phyloP scores from a whole-genome alignment of 2,329 filamentous ascomycete genomes.

The Stachybotrys elegans region DNA sequence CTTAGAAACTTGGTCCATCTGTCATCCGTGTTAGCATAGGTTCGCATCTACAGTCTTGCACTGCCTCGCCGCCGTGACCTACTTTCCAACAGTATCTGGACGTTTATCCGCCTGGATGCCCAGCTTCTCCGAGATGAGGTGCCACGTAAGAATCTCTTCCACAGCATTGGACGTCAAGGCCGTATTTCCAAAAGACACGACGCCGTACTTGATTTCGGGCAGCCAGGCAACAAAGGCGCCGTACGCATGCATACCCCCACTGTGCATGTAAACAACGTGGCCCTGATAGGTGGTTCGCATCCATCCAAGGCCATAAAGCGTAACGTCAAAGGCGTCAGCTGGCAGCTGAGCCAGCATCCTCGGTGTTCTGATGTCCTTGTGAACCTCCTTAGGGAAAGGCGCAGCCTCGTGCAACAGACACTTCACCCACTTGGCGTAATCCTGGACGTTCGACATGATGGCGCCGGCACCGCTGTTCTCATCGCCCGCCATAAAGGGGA shows the following conservation, averaged over 20 bases:
- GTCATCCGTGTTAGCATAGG: slow-evolving; percentile 1
- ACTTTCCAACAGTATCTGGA: slow-evolving; percentile 11
- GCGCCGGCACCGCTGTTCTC: slow-evolving; percentile 32
- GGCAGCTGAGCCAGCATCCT: slow-evolving; percentile 22
- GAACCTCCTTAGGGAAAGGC: slow-evolving; percentile 18
- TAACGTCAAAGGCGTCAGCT: slow-evolving; percentile 11
- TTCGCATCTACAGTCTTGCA: not conserved
- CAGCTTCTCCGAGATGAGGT: slow-evolving; percentile 25
- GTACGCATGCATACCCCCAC: slow-evolving; percentile 21
- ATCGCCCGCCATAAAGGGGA: slow-evolving; percentile 17
- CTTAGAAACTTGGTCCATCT: slow-evolving; percentile 8
- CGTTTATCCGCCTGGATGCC: slow-evolving; percentile 14
- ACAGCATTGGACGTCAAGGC: slow-evolving; percentile 29
- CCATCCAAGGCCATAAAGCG: slow-evolving; percentile 26
- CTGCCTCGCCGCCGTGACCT: slow-evolving; percentile 7
- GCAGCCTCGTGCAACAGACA: slow-evolving; percentile 32
- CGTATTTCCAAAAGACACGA: slow-evolving; percentile 35
- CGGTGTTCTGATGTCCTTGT: slow-evolving; percentile 23
- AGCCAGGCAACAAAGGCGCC: slow-evolving; percentile 25
- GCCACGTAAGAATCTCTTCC: slow-evolving; percentile 17
- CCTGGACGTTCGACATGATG: slow-evolving; percentile 39
- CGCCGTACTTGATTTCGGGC: slow-evolving; percentile 23
- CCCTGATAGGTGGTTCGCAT: slow-evolving; percentile 16
- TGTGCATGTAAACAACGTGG: slow-evolving; percentile 22
- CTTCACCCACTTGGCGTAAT: slow-evolving; percentile 48